Base-by-base conservation (phyloP, 1,284 basidiomycete species). In the Apiotrichum sp. region DNA sequence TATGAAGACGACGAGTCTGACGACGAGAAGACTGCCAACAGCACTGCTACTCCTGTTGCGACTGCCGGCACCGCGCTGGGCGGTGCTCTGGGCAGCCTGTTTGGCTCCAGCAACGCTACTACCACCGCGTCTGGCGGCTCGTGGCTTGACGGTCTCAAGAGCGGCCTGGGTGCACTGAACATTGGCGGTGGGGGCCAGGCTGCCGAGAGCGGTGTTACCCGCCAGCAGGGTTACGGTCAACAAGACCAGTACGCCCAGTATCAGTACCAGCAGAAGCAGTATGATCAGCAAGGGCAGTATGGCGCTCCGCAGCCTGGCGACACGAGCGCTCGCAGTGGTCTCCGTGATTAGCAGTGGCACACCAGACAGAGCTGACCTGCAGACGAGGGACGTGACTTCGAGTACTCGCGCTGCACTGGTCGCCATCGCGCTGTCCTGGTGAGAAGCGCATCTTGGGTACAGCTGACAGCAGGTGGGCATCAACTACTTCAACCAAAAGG, bases 361-460 rank as follows among this genome's bases (percentile, higher is more conserved):
- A 22, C 22, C 22, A 22, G 22, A 16, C 9, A 8, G 6, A 10
- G n/a, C 40, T 16, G 9, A 41, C n/a, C 8, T 41, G 40, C 40
- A 41, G 40, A 41, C n/a, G 40, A 41, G 14, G 45, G 42, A 61
- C 80, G 80, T 2, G 85, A 73, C 71, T 93, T 89, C 78, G 84
- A 89, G 70, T 92, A 92, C 68, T 92, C 89, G 2, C 86, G 88
- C 66, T 92, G 89, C 69, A 53, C 57, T 61, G 61, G 47, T 14
- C 14, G 38, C 33, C 41, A 41, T 33, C 34, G 46, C 14, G 62
- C 58, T n/a, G 47, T 60, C 29, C 42, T 60, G 8, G 56, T 53
- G 39, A 38, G 57, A 56, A 63, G 88, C 74, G 35, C 87, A 88
- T 32, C 86, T 80, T 75, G 91, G 87, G 72, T 88, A 87, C 6